A percentile compares a stretch with the other conserved stretches of the same genome.
Conservation (phyloP, 75 land plant genomes). For the Azolla pinnata region DNA sequence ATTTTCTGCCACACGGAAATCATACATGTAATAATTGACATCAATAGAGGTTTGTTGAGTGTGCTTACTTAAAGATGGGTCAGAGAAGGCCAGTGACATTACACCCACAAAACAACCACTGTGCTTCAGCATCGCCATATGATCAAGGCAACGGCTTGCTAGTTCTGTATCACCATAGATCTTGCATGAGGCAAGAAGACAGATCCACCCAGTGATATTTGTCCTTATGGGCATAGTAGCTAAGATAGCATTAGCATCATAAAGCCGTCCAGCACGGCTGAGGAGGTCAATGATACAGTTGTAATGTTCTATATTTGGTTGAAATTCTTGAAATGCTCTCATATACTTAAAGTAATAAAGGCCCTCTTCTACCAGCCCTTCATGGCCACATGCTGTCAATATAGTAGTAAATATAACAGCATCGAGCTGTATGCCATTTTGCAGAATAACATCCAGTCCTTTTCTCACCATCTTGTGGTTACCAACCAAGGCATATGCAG, state of each 20-base stretch:
- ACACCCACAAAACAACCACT: too few relatives aligned
- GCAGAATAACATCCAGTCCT: slow-evolving; percentile 14
- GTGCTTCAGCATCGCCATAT: too few relatives aligned
- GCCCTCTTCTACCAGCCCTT: slow-evolving; percentile 16
- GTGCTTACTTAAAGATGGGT: too few relatives aligned
- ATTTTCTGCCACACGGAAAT: too few relatives aligned
- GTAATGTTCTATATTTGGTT: slow-evolving; percentile 15
- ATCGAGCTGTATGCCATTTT: slow-evolving; percentile 12
- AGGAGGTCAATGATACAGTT: slow-evolving; percentile 24
- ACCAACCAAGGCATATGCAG: slow-evolving; percentile 19
- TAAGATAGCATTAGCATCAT: slow-evolving; percentile 17
- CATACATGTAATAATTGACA: too few relatives aligned
- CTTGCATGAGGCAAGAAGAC: slow-evolving; percentile 14
- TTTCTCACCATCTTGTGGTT: slow-evolving; percentile 5
- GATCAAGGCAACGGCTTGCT: slow-evolving; percentile 10
- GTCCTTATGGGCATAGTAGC: slow-evolving; percentile 16
- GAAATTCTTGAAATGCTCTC: slow-evolving; percentile 7
- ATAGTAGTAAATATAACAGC: slow-evolving; percentile 12
- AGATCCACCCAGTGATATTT: slow-evolving; percentile 17
- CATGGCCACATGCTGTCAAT: slow-evolving; percentile 19
- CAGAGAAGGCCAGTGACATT: too few relatives aligned
- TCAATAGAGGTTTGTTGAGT: too few relatives aligned
- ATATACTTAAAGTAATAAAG: slow-evolving; percentile 17
- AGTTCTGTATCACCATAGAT: slow-evolving; percentile 4
- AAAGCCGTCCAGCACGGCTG: slow-evolving; percentile 13